Percentiles rank a stretch among this genome's conserved stretches.
These are phyloP conservation scores for Aspergillus hancockii DNA, from an alignment of 495 filamentous ascomycete genomes.

Conservation along the genomic window DNA sequence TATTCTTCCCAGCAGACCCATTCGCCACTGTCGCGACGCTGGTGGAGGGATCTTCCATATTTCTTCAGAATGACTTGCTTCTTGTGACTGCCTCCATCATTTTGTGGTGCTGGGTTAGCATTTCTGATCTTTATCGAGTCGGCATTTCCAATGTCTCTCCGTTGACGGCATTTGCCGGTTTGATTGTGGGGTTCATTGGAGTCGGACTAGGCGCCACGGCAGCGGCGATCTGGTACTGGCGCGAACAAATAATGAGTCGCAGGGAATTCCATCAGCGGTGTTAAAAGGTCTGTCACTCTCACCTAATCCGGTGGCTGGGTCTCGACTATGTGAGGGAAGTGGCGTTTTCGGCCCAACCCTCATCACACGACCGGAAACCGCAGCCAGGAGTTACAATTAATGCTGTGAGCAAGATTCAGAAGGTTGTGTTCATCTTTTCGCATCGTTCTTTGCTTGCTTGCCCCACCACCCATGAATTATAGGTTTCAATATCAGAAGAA, in stretches of 20 bases:
- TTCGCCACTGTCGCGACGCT: conserved; percentile 11
- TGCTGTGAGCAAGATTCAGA: too few relatives aligned
- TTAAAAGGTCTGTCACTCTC: not conserved
- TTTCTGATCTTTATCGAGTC: conserved; percentile 21
- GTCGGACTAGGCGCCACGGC: conserved; percentile 20
- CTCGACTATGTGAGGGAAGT: not conserved
- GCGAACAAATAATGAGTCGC: conserved; percentile 10
- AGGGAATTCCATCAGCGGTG: not conserved
- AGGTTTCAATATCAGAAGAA: not conserved
- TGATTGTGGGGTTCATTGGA: conserved; percentile 2
- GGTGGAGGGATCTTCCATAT: conserved; percentile 20
- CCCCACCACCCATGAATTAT: not conserved
- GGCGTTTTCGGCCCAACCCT: too few relatives aligned
- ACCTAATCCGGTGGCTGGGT: not conserved
- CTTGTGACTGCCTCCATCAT: conserved; percentile 13
- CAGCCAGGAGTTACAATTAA: not conserved
- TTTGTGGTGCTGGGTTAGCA: conserved; percentile 16
- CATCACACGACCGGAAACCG: not conserved
- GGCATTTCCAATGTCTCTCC: conserved; percentile 15
- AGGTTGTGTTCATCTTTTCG: too few relatives aligned
- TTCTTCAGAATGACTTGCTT: conserved; percentile 24
- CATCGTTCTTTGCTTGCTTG: too few relatives aligned
- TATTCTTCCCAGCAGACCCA: not conserved
- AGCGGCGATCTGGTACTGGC: conserved; percentile 24
- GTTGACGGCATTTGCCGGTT: not conserved